phyloP scores from a whole-genome alignment of 164 flowering plant genomes.

The Vitis rotundifolia region DNA sequence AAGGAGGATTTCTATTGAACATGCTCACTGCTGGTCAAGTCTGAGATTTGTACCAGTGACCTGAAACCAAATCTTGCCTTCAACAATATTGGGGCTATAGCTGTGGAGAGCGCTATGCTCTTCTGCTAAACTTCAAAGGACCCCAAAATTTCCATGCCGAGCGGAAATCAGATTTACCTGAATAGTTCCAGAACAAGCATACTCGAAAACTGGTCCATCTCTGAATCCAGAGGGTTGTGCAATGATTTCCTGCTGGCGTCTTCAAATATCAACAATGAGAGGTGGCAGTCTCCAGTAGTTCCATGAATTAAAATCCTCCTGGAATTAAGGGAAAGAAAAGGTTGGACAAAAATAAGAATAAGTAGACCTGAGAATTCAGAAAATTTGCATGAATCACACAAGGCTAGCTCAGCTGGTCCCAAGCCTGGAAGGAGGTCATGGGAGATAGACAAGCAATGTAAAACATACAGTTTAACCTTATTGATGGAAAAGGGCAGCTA shows the following conservation, averaged over 20 bases:
- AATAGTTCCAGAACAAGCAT: constrained; percentile 3
- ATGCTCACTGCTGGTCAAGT: too few species aligned
- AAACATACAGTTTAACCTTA: background rate
- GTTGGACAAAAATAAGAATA: background rate
- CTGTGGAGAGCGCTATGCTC: too few species aligned
- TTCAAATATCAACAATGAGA: constrained; percentile 46
- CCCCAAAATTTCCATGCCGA: background rate
- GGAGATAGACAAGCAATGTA: background rate
- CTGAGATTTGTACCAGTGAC: too few species aligned
- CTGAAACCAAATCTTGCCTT: too few species aligned
- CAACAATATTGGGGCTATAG: too few species aligned
- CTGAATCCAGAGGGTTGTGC: constrained; percentile 6
- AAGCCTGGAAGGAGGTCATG: background rate
- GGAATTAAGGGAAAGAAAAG: constrained; percentile 11
- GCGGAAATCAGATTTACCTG: constrained; percentile 15
- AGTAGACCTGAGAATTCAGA: too few species aligned
- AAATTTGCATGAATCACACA: background rate
- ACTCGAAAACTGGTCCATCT: constrained; percentile 5
- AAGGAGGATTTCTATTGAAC: too few species aligned
- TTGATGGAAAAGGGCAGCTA: constrained; percentile 3
- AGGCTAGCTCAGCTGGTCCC: background rate
- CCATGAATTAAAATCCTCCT: constrained; percentile 97
- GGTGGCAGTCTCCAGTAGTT: constrained; percentile 88
- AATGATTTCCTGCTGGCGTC: constrained; percentile 7
- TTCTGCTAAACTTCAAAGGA: background rate